Evolutionary conservation across 2,329 filamentous ascomycete species (phyloP), one percentile per base, ranked within the genome.

Genomic region (Fusarium brevicatenulatum): DNA sequence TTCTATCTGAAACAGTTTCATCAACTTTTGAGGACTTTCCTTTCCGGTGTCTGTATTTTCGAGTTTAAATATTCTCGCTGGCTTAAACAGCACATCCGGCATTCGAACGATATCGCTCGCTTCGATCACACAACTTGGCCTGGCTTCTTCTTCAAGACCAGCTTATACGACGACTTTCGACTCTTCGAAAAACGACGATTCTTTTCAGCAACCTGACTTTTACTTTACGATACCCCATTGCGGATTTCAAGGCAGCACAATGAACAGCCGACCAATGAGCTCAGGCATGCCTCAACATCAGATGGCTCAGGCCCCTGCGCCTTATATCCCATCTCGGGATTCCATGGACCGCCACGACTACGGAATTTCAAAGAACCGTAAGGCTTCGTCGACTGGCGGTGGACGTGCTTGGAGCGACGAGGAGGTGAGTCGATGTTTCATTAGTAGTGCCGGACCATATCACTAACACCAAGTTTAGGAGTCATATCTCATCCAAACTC

Each of bases 381-480:
- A 92, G 84, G 83, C 88, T 70, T 88, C 90, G 28, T 91, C 92
- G 67, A 92, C 91, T 56, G 92, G 92, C 72, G 92, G 93, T 75
- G 92, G 93, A 76, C 88, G 93, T 81, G 93, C 93, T 64, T 95
- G 93, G 93, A 95, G 92, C 72, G 93, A 95, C 81, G 93, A 95
- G 82, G 93, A 95, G 90, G 93, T 94, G 86, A 77, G 76, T 78
- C 49, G 23, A 59, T 36, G 28, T 28, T 42, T 30, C 10, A 40
- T 46, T 34, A 58, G 25, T 40, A 37, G 9, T 50, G 36, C 44
- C 34, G 60, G 47, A 43, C 44, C 23, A 61, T 11, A 52, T 50
- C 23, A 52, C 72, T 78, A 76, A 75, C 66, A 58, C 30, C 39
- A 60, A 50, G 11, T 58, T 9, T 72, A 95, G 93, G 94, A 96